Evolutionary conservation across 1,284 basidiomycete species (phyloP).

Genomic region (Apiotrichum mycotoxinovorans): DNA sequence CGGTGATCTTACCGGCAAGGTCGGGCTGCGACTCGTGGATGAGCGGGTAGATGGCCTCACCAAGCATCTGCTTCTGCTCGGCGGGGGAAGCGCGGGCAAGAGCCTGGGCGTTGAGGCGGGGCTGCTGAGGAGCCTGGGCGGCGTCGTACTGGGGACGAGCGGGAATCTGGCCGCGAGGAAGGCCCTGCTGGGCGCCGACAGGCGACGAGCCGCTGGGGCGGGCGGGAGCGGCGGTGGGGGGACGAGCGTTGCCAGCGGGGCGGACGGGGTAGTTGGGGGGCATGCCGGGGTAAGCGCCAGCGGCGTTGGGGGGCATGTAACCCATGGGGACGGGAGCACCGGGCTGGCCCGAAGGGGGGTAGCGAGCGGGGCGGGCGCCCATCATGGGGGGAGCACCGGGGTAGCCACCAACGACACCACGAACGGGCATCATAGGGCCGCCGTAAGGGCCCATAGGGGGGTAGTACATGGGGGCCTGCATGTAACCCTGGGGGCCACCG

Average conservation of each 20-base stretch:
- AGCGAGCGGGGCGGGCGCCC: conserved; percentile 67
- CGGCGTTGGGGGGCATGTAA: conserved; percentile 56
- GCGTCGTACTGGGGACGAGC: conserved; percentile 54
- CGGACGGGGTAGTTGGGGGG: conserved; percentile 43
- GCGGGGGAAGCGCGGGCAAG: conserved; percentile 71
- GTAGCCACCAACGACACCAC: conserved; percentile 26
- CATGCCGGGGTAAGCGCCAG: conserved; percentile 55
- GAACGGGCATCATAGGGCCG: conserved; percentile 57
- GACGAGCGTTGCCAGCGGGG: conserved; percentile 36
- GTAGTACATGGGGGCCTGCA: conserved; percentile 82
- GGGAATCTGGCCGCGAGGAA: conserved; percentile 42
- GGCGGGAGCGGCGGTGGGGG: conserved; percentile 51
- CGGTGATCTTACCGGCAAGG: conserved; percentile 93
- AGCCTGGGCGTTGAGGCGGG: conserved; percentile 53
- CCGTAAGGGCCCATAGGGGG: conserved; percentile 67
- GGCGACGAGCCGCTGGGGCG: conserved; percentile 50
- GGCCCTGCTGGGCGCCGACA: conserved; percentile 50
- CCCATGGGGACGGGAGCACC: conserved; percentile 39
- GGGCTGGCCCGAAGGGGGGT: conserved; percentile 64
- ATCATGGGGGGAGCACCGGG: conserved; percentile 72
- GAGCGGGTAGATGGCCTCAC: conserved; percentile 86
- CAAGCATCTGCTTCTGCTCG: conserved; percentile 96
- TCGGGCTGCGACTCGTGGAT: conserved; percentile 75
- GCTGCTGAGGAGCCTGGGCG: conserved; percentile 40
- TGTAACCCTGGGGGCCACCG: conserved; percentile 65